A percentile compares a stretch with the other conserved stretches of the same genome.
Evolutionary conservation across 129 eudicot genomes (phyloP).

Genomic region (Chrysanthemum lavandulifolium): DNA sequence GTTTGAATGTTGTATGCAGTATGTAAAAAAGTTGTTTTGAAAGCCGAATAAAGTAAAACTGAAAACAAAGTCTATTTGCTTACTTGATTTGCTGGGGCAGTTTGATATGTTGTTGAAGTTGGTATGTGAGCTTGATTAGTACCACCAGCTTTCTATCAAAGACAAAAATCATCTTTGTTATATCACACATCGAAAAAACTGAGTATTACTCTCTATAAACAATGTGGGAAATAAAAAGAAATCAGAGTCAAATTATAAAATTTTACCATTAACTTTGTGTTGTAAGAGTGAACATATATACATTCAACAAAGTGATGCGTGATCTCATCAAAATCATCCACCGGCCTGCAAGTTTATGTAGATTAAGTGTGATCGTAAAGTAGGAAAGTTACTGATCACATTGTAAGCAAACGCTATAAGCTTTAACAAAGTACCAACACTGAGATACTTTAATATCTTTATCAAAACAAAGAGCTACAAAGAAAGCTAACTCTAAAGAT

Average conservation of each 20-base stretch:
- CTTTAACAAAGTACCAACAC: neutral
- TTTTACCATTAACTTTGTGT: slow-evolving; percentile 56
- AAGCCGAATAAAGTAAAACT: neutral
- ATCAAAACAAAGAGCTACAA: neutral
- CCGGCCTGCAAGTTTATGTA: slow-evolving; percentile 54
- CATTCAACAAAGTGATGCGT: slow-evolving; percentile 80
- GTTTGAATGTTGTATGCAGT: neutral
- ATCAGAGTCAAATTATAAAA: slow-evolving; percentile 1
- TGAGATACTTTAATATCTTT: slow-evolving; percentile 5
- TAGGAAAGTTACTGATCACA: neutral
- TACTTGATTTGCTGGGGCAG: slow-evolving; percentile 62
- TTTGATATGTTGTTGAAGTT: slow-evolving; percentile 39
- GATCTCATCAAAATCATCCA: slow-evolving; percentile 73
- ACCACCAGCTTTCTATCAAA: slow-evolving; percentile 36
- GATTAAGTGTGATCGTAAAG: slow-evolving; percentile 3
- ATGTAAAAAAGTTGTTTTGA: neutral
- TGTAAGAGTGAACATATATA: slow-evolving; percentile 58
- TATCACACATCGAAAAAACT: neutral
- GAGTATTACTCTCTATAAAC: slow-evolving; percentile 9
- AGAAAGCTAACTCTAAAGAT: neutral
- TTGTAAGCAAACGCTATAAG: slow-evolving; percentile 10
- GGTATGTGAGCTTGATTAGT: slow-evolving; percentile 39
- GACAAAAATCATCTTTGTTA: slow-evolving; percentile 18
- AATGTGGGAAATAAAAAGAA: neutral
- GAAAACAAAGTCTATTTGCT: slow-evolving; percentile 17